Percentiles rank a stretch among this genome's conserved stretches.
These are phyloP conservation scores for Venturia nashicola DNA, from an alignment of 2,329 filamentous ascomycete species.

Conservation along the genomic window DNA sequence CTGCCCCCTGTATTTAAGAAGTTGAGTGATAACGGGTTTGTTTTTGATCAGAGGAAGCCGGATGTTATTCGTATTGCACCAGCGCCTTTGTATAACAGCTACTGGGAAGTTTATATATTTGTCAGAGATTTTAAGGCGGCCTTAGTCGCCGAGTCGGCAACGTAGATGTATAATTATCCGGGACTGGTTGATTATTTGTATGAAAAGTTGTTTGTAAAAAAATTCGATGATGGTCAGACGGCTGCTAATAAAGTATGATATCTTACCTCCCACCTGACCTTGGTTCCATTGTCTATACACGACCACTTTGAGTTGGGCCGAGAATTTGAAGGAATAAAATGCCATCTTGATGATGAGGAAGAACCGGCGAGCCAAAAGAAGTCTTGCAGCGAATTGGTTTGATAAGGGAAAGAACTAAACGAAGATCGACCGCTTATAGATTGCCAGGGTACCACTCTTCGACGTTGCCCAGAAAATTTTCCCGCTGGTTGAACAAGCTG, in stretches of 20 bases:
- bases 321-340: no score
- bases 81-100: slow-evolving; percentile 11
- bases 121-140: background rate
- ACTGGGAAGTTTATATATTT: background rate
- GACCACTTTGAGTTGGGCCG: no score
- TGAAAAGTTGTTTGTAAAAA: no score
- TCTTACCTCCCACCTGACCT: no score
- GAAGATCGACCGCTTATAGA: background rate
- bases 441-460: slow-evolving; percentile 21
- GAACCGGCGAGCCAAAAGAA: no score
- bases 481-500: slow-evolving; percentile 35
- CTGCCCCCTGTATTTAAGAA: slow-evolving; percentile 7
- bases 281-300: no score
- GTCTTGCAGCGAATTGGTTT: background rate
- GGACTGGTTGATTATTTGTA: background rate
- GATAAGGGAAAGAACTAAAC: background rate
- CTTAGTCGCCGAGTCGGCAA: background rate
- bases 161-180: background rate
- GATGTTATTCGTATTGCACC: slow-evolving; percentile 11
- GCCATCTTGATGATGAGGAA: no score
- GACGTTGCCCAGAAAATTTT: slow-evolving; percentile 27
- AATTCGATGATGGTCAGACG: no score
- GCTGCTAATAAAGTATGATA: no score
- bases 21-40: slow-evolving; percentile 9
- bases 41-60: slow-evolving; percentile 11